phyloP scores from a whole-genome alignment of 768 basidiomycete species.

The Suillus sp. region DNA sequence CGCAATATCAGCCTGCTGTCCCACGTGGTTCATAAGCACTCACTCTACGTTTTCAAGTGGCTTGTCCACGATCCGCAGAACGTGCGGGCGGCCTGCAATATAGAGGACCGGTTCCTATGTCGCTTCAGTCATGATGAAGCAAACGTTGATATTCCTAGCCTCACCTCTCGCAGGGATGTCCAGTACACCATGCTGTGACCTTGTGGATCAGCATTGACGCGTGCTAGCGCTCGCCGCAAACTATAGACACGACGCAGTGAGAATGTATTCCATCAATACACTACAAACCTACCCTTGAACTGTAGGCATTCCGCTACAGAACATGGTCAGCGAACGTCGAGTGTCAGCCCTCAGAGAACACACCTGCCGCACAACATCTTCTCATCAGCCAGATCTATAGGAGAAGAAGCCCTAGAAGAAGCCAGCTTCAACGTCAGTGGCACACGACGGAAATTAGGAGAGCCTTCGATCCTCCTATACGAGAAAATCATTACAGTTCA shows the following conservation, averaged over 20 bases:
- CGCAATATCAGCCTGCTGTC: constrained; percentile 1
- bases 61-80: constrained; percentile 81
- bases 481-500: constrained; percentile 9
- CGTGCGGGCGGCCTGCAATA: constrained; percentile 84
- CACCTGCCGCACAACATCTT: constrained; percentile 83
- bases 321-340: constrained; percentile 27
- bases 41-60: constrained; percentile 96
- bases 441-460: constrained; percentile 89
- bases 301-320: constrained; percentile 87
- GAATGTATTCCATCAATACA: background rate
- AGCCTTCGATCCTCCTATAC: constrained; percentile 81
- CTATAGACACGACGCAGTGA: constrained; percentile 39
- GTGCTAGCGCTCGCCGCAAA: constrained; percentile 71
- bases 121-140: constrained; percentile 2
- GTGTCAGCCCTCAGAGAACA: constrained; percentile 16
- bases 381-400: constrained; percentile 39
- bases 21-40: constrained; percentile 26
- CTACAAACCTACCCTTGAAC: constrained; percentile 66
- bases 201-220: constrained; percentile 80
- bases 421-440: constrained; percentile 56
- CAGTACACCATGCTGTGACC: constrained; percentile 80
- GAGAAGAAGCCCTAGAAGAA: constrained; percentile 28
- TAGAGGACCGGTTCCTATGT: constrained; percentile 90
- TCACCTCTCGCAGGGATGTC: constrained; percentile 93
- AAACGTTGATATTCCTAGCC: constrained; percentile 14